Base-by-base conservation (phyloP, 441 rosid species). In the Croton laevigatus region DNA sequence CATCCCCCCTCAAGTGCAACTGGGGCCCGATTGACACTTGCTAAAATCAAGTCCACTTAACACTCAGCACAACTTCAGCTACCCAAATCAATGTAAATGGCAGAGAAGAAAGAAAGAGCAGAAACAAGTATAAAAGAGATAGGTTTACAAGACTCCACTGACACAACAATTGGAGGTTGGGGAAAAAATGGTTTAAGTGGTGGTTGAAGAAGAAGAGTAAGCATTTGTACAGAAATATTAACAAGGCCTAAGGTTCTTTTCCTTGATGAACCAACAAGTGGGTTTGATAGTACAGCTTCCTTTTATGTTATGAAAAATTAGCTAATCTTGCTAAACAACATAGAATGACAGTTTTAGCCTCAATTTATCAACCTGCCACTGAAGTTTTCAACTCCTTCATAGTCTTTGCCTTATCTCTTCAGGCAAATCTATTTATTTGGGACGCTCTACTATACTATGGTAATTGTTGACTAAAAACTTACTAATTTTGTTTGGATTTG, bases 281-380 rank as follows among this genome's bases (percentile, higher is more conserved):
- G 91, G 12, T 83, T 87, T 0, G 92, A 88, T 37, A 83, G 92
- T 13, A 90, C 92, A 0, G 85, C 92, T 0, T 83, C 90, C 4
- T 83, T 62, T 68, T 77, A 86, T 69, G 86, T 86, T 46, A 85
- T 81, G 83, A 84, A 44, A 81, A 5, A 84, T 88, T 13, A 2
- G 76, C 72, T 5, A 75, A 37, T 44, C 80, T 88, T 1, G 85
- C 79, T 8, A 64, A 66, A 4, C 76, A 66, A 6, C 82, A 86
- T 59, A 59, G 76, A 53, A 80, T 77, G 40, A 82, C 87, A 1
- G 80, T 85, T 12, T 27, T 84, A 14, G 84, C 90, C 0, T 82
- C 86, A 0, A 78, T 85, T 19, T 89, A 87, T 72, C 91, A 85
- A 23, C 89, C 88, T 5, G 82, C 87, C 69, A 64, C 82, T 65